Base-by-base conservation (phyloP, 2,329 filamentous ascomycete species). In the Clarireedia sp. region DNA sequence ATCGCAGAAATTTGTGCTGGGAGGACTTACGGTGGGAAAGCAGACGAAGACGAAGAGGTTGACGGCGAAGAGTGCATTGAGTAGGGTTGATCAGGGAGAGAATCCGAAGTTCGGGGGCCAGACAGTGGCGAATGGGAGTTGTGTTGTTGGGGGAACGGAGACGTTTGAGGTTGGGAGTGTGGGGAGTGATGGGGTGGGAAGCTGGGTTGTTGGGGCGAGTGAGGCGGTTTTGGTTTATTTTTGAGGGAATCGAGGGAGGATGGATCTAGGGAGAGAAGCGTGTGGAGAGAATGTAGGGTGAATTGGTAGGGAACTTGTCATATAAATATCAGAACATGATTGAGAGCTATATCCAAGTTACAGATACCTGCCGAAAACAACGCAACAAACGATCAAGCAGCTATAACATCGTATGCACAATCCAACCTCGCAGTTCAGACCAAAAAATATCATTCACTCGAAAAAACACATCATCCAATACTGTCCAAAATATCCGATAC, bases 191-290 rank as follows among this genome's bases (percentile, higher is more conserved):
- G 73, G 73, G 1, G 62, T 68, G 43, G 72, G 68, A 1, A 74
- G 69, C 0, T 73, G 76, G 51, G 68, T 66, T 1, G 55, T 79
- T 21, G 66, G 64, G 19, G 77, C 75, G 5, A 73, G 73, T 6
- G 77, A 80, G 63, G 76, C 75, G 5, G 62, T 79, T 54, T 55
- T 79, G 48, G 69, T 79, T 23, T 75, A 77, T 64, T 57, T 79
- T 10, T 55, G 60, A 52, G 58, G 21, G 44, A 26, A 12, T 3
- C 0, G 7, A 16, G 4, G 26, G 14, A 21, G 3, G 41, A 23
- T 16, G 19, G 16, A 41, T n/a, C 2, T 17, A 8, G 17, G 38
- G 17, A 41, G n/a, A 41, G 16, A 12, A 19, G 5, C 7, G 3
- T 7, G 3, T 1, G 38, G 16, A 41, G 17, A 17, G n/a, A 19